phyloP scores from a whole-genome alignment of 2,329 filamentous ascomycete genomes.

The Fusarium clavum region DNA sequence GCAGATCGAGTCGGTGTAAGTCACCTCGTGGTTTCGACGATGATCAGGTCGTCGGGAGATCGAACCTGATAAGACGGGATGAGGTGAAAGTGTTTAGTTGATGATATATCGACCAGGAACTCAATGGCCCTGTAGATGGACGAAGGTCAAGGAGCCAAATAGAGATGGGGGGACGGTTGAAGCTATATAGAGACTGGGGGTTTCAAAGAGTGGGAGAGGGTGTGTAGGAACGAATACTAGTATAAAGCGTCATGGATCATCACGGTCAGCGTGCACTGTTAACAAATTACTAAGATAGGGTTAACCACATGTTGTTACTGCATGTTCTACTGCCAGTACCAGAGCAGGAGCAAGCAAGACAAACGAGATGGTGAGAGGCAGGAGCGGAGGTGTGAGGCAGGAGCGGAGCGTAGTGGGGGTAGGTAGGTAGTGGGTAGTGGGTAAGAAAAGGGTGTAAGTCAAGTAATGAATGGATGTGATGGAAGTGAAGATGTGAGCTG shows the following conservation, averaged over 20 bases:
- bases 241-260: slow-evolving; percentile 21
- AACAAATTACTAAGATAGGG: slow-evolving; percentile 7
- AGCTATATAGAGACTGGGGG: slow-evolving; percentile 48
- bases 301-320: neutral
- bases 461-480: neutral
- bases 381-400: slow-evolving; percentile 21
- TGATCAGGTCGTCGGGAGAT: slow-evolving; percentile 13
- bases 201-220: slow-evolving; percentile 28
- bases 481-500: slow-evolving; percentile 14
- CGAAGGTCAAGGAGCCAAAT: slow-evolving; percentile 27
- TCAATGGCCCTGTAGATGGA: slow-evolving; percentile 40
- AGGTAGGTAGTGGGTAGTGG: slow-evolving; percentile 1
- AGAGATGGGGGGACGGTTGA: slow-evolving; percentile 39
- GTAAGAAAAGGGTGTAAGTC: slow-evolving; percentile 11
- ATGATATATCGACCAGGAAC: slow-evolving; percentile 42
- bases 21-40: slow-evolving; percentile 15
- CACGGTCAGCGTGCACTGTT: slow-evolving; percentile 36
- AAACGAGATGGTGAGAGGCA: slow-evolving; percentile 32
- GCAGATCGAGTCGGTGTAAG: slow-evolving; percentile 7
- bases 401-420: slow-evolving; percentile 14
- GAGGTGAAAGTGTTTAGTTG: slow-evolving; percentile 16
- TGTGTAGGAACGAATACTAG: slow-evolving; percentile 29
- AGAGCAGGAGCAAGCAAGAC: slow-evolving; percentile 20
- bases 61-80: neutral
- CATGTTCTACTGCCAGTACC: neutral